Percentiles rank a stretch among this genome's conserved stretches.
These are phyloP conservation scores for Gloeopeniophorella convolvens DNA, from an alignment of 768 basidiomycete genomes.

Conservation along the genomic window DNA sequence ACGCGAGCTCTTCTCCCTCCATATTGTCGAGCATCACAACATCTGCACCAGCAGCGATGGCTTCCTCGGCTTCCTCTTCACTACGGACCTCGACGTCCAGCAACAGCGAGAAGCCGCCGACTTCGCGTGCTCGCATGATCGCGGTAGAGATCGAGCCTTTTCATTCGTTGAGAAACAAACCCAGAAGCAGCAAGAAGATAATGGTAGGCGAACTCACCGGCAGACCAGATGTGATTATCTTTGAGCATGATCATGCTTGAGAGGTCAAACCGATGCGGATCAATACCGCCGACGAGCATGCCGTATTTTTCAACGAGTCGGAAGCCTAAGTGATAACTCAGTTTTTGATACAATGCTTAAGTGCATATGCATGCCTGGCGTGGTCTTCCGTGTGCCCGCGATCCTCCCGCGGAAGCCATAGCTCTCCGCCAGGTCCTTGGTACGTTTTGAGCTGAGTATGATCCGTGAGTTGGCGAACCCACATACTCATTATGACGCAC, in stretches of 20 bases:
- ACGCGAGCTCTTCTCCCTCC: slow-evolving; percentile 63
- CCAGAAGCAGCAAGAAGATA: background rate
- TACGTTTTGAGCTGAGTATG: background rate
- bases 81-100: slow-evolving; percentile 92
- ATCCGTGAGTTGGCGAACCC: background rate
- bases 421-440: background rate
- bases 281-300: slow-evolving; percentile 96
- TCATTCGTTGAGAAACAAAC: background rate
- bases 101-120: slow-evolving; percentile 86
- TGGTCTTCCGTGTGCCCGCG: background rate
- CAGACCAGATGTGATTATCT: slow-evolving; percentile 99
- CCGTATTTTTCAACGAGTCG: slow-evolving; percentile 97
- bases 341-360: background rate
- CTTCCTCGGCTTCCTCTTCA: slow-evolving; percentile 89
- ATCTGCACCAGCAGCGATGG: slow-evolving; percentile 93
- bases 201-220: slow-evolving; percentile 57
- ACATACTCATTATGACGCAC: slow-evolving; percentile 38
- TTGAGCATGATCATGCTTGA: slow-evolving; percentile 99
- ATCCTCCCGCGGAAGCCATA: background rate
- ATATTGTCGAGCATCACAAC: slow-evolving; percentile 96
- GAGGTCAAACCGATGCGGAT: slow-evolving; percentile 92
- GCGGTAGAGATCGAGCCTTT: slow-evolving; percentile 87
- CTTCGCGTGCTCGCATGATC: slow-evolving; percentile 75
- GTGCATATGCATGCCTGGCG: background rate
- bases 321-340: slow-evolving; percentile 51